A percentile compares a stretch with the other conserved stretches of the same genome.
These are phyloP conservation scores for Nephelium lappaceum DNA, from an alignment of 345 rosid genomes.

Conservation along the genomic window DNA sequence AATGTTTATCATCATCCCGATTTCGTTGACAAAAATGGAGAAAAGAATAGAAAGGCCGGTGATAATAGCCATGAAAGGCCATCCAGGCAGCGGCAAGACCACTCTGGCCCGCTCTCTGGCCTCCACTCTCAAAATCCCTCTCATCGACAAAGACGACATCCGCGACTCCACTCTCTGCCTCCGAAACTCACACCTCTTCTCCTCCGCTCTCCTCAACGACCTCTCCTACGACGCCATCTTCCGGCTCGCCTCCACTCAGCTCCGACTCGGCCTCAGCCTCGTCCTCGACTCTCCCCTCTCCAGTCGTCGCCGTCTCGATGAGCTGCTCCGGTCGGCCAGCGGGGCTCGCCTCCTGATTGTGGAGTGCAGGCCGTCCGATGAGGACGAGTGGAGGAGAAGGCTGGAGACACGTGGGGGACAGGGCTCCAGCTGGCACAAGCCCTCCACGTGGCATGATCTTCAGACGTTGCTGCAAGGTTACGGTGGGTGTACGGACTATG, in stretches of 20 bases:
- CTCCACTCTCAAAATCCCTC: conserved; percentile 55
- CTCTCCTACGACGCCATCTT: conserved; percentile 50
- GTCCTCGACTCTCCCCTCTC: conserved; percentile 69
- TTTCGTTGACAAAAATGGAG: conserved; percentile 3
- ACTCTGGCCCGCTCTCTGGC: conserved; percentile 55
- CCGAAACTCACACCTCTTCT: conserved; percentile 15
- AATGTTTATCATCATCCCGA: neutral
- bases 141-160: conserved; percentile 72
- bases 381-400: conserved; percentile 56
- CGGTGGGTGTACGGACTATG: conserved; percentile 60
- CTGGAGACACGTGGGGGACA: conserved; percentile 42
- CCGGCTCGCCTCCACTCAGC: conserved; percentile 55
- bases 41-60: conserved; percentile 16
- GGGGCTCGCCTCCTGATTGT: conserved; percentile 45
- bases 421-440: conserved; percentile 64
- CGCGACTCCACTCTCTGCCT: conserved; percentile 55
- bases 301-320: conserved; percentile 45
- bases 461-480: conserved; percentile 54
- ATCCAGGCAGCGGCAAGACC: conserved; percentile 69
- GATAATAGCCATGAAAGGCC: conserved; percentile 74
- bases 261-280: conserved; percentile 53
- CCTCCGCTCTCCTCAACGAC: conserved; percentile 57
- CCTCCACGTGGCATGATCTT: conserved; percentile 63
- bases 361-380: conserved; percentile 58
- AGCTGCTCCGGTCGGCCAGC: conserved; percentile 37